Evolutionary conservation across 306 rosid genomes (phyloP).

Genomic region (Cucumis sativus): Cucumber_9930_V3 NC_026659.2:1330001-1330500

Average conservation of each 20-base stretch:
- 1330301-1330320: neutral
- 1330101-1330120: neutral
- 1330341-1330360: neutral
- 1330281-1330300: neutral
- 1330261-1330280: constrained; percentile 35
- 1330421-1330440: neutral
- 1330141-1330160: constrained; percentile 12
- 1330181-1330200: constrained; percentile 53
- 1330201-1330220: constrained; percentile 65
- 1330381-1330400: neutral
- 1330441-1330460: neutral
- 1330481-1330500: neutral
- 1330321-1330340: neutral
- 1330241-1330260: constrained; percentile 11
- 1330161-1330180: constrained; percentile 43
- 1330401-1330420: neutral
- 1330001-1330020: neutral
- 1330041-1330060: neutral
- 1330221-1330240: constrained; percentile 41
- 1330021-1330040: neutral
- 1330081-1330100: neutral
- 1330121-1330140: neutral
- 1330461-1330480: neutral
- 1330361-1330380: neutral
- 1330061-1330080: neutral